A percentile compares a stretch with the other conserved stretches of the same genome.
phyloP scores from a whole-genome alignment of 805 yeast genomes.

The Clavispora vitiphila region DNA sequence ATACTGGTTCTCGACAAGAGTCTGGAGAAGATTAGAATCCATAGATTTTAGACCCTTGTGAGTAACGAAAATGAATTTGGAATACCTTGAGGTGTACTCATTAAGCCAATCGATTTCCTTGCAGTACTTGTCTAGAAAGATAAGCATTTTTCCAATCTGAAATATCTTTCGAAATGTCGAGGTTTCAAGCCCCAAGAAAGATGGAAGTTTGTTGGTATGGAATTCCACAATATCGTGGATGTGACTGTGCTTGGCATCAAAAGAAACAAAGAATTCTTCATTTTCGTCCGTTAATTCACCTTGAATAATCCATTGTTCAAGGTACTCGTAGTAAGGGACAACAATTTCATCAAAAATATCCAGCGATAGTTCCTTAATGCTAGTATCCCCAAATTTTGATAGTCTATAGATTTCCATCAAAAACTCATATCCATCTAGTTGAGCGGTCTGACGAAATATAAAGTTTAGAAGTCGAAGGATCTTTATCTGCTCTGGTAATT shows the following conservation, averaged over 20 bases:
- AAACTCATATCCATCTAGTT: constrained; percentile 44
- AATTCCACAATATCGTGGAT: constrained; percentile 32
- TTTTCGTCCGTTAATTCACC: constrained; percentile 56
- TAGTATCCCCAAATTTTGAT: constrained; percentile 59
- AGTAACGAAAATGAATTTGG: constrained; percentile 24
- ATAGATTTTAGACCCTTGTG: constrained; percentile 31
- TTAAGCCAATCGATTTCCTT: constrained; percentile 64
- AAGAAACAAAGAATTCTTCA: constrained; percentile 59
- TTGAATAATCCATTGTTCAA: constrained; percentile 61
- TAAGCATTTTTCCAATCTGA: constrained; percentile 68
- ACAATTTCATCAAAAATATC: constrained; percentile 43
- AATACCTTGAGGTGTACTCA: constrained; percentile 32
- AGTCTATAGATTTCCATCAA: constrained; percentile 48
- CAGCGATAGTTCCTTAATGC: constrained; percentile 39
- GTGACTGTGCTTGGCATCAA: constrained; percentile 23
- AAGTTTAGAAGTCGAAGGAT: constrained; percentile 53
- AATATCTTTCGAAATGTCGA: constrained; percentile 42
- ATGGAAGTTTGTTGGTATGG: constrained; percentile 37
- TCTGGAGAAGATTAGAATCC: constrained; percentile 31
- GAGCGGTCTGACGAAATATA: constrained; percentile 31
- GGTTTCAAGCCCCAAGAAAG: constrained; percentile 31
- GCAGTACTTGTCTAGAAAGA: constrained; percentile 61
- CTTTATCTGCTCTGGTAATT: constrained; percentile 47
- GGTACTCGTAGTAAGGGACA: constrained; percentile 55
- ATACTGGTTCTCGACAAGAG: constrained; percentile 39